Conservation (phyloP, 805 yeast genomes). For the Teunomyces atbi region DNA sequence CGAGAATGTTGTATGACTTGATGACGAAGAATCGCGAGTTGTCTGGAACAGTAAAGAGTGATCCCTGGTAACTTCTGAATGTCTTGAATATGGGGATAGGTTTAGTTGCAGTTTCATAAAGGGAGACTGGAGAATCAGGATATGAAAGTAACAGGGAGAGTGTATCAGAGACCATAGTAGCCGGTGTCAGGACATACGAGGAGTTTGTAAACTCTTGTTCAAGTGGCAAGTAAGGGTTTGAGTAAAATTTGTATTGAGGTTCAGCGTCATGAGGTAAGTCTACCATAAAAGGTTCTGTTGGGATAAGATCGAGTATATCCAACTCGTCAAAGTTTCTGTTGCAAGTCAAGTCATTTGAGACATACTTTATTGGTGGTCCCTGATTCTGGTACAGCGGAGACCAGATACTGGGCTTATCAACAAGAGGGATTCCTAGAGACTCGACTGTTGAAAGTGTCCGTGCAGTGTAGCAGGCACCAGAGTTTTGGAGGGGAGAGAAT, state of each 20-base stretch:
- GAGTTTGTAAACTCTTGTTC: neutral
- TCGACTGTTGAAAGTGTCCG: conserved; percentile 7
- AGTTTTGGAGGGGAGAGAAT: neutral
- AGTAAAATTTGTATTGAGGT: neutral
- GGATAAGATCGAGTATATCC: conserved; percentile 1
- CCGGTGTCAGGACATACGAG: neutral
- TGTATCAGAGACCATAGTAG: neutral
- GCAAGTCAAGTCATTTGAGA: neutral
- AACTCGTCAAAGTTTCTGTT: conserved; percentile 4
- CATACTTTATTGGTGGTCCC: neutral
- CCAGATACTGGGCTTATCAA: neutral
- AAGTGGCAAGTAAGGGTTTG: neutral
- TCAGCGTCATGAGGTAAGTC: neutral
- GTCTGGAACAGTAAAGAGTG: conserved; percentile 16
- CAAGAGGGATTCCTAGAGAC: conserved; percentile 4
- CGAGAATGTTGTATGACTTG: conserved; percentile 49
- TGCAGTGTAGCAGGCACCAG: conserved; percentile 7
- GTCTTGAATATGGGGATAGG: neutral
- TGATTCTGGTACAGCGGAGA: neutral
- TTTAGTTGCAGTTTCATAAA: neutral
- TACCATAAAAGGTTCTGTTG: conserved; percentile 1
- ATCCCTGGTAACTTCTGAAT: conserved; percentile 15
- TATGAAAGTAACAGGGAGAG: neutral
- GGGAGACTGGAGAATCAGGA: neutral
- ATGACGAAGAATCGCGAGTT: conserved; percentile 47